Base-by-base conservation (phyloP, 2,329 filamentous ascomycete genomes). In the Fusarium oxysporum region DNA sequence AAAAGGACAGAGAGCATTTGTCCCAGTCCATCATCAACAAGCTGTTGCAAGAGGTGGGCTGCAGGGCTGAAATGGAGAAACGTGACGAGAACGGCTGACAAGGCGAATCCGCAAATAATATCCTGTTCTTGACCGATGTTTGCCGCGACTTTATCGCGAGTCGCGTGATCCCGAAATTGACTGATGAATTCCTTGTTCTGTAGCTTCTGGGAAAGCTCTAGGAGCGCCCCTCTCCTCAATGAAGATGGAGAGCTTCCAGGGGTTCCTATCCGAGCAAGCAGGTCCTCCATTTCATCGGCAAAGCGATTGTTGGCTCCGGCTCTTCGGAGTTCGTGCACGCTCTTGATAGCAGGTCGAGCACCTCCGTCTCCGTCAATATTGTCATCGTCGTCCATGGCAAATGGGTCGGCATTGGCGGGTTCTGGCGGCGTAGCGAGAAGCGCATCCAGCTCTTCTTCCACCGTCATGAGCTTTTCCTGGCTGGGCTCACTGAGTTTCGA, bases 151-250 rank as follows among this genome's bases (percentile, higher is more conserved):
- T 88, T 88, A 60, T 90, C 87, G 69, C 94, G 92, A 62, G 92
- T 89, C 11, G 90, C 90, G 73, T 94, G 91, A 69, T 95, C 91
- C 25, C 92, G 87, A 76, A 97, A 95, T 69, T 93, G 91, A 23
- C 86, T 85, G 33, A 89, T 84, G 75, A 93, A 95, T 2, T 85
- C 85, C 75, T 91, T 90, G 55, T 91, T 84, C 54, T 87, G 86
- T 45, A 92, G 83, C 75, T 89, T 90, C 48, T 86, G 84, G 3
- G 87, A 87, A 45, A 92, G 79, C 70, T 92, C 90, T 8, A 92
- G 81, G 45, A 92, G 81, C 3, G 89, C 89, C 58, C 87, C 86
- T 59, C 90, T 85, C 70, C 90, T 84, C 76, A 88, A 83, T 1
- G 88, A 89, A 7, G 84, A 83, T 11, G 85, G 79, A 40, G 85